A percentile compares a stretch with the other conserved stretches of the same genome.
Evolutionary conservation across 1,139 yeast genomes (phyloP).

Genomic region (Zygotorulaspora mrakii): DNA sequence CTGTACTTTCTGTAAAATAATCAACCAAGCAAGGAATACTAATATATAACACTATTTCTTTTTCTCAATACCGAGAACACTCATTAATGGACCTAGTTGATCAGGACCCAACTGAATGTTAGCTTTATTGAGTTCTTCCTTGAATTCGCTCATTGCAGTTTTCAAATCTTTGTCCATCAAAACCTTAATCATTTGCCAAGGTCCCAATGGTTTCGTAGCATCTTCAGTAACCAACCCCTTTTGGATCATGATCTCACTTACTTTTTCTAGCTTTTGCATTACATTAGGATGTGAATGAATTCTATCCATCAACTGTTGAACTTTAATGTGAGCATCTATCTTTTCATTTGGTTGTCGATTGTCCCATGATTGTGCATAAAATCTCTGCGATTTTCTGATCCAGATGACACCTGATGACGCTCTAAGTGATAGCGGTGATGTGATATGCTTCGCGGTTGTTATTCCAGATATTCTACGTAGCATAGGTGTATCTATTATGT

Average conservation of each 20-base stretch:
- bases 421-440: too few relatives aligned
- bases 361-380: constrained; percentile 32
- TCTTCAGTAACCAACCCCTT: constrained; percentile 25
- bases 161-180: constrained; percentile 29
- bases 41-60: constrained; percentile 5
- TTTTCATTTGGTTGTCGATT: constrained; percentile 20
- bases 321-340: constrained; percentile 26
- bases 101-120: constrained; percentile 30
- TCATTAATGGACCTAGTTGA: constrained; percentile 29
- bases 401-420: neutral
- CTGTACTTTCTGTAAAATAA: neutral
- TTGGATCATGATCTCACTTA: constrained; percentile 24
- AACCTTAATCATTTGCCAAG: constrained; percentile 31
- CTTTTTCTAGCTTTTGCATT: constrained; percentile 21
- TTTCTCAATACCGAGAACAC: constrained; percentile 30
- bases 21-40: neutral
- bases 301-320: constrained; percentile 27
- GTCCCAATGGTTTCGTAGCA: constrained; percentile 18
- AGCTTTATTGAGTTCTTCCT: constrained; percentile 24
- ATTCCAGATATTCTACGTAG: too few relatives aligned
- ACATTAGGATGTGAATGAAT: constrained; percentile 27
- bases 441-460: too few relatives aligned
- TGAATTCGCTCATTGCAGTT: constrained; percentile 27
- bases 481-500: too few relatives aligned
- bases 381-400: constrained; percentile 11